phyloP scores from a whole-genome alignment of 2,329 filamentous ascomycete species.

The Thielaviopsis euricoi region DNA sequence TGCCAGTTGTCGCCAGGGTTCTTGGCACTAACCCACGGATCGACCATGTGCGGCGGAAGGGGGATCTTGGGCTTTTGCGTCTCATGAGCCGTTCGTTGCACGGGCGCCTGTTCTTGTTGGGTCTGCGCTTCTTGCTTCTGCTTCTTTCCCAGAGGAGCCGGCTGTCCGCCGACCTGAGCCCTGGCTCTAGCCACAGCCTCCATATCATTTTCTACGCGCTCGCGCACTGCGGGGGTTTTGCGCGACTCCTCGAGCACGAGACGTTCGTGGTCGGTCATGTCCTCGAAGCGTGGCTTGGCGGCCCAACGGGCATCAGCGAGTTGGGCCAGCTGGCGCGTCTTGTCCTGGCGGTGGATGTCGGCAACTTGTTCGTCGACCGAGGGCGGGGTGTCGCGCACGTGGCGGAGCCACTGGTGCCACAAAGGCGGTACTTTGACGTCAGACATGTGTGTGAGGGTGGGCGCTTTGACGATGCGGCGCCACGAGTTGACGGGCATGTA shows the following conservation, averaged over 20 bases:
- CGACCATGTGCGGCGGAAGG: constrained; percentile 16
- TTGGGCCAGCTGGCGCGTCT: constrained; percentile 39
- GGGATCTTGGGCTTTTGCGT: neutral
- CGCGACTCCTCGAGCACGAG: constrained; percentile 10
- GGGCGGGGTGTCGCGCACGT: constrained; percentile 38
- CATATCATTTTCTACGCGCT: neutral
- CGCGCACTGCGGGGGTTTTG: neutral
- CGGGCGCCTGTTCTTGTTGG: neutral
- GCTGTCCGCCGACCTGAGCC: neutral
- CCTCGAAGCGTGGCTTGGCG: constrained; percentile 36
- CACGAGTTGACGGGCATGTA: constrained; percentile 25
- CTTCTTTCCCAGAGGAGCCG: neutral
- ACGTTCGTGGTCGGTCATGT: constrained; percentile 19
- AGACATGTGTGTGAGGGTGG: constrained; percentile 34
- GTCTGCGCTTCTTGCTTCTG: neutral
- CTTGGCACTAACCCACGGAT: constrained; percentile 42
- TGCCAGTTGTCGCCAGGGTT: constrained; percentile 51
- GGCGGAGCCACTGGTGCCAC: constrained; percentile 55
- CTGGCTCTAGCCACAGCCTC: constrained; percentile 13
- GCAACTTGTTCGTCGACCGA: constrained; percentile 37
- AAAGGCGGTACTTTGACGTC: constrained; percentile 40
- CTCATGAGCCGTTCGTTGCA: too few species aligned
- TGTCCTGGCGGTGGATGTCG: constrained; percentile 35
- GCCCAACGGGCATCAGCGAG: constrained; percentile 48
- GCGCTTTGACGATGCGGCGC: constrained; percentile 47